phyloP scores from a whole-genome alignment of 2,329 filamentous ascomycete genomes.

The Hymenoscyphus albidus region DNA sequence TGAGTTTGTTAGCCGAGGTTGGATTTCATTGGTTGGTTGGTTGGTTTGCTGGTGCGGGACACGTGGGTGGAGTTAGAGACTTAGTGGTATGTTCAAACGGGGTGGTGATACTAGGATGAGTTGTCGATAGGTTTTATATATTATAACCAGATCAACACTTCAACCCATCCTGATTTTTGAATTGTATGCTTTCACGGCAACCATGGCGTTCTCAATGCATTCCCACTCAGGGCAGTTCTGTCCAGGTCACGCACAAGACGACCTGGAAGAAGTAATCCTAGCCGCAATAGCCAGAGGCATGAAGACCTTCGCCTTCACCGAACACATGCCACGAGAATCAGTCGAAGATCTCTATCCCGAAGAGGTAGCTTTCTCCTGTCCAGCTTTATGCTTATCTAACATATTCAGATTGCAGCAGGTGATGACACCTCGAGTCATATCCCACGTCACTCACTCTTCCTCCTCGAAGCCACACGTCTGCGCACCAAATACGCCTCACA shows the following conservation, averaged over 20 bases:
- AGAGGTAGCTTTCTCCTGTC: constrained; percentile 52
- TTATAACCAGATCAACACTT: not conserved
- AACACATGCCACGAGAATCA: constrained; percentile 85
- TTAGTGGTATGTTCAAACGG: no score
- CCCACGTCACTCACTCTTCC: constrained; percentile 65
- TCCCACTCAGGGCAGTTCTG: constrained; percentile 98
- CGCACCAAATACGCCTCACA: constrained; percentile 63
- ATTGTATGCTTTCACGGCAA: constrained; percentile 11
- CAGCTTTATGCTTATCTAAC: constrained; percentile 19
- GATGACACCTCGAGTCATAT: constrained; percentile 44
- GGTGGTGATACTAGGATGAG: no score
- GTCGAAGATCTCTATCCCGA: constrained; percentile 83
- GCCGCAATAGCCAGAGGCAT: constrained; percentile 75
- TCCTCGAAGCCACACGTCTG: constrained; percentile 70
- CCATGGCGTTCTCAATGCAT: constrained; percentile 96
- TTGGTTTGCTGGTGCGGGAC: no score
- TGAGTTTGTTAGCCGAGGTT: not conserved
- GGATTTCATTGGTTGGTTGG: not conserved
- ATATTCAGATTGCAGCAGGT: constrained; percentile 43
- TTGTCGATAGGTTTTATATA: no score
- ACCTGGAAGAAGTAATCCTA: constrained; percentile 77
- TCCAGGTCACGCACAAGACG: constrained; percentile 78
- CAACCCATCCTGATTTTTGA: not conserved
- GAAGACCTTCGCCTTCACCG: constrained; percentile 80
- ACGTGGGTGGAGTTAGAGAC: no score